phyloP scores from a whole-genome alignment of 768 basidiomycete genomes.

The Amanita exitialis region DNA sequence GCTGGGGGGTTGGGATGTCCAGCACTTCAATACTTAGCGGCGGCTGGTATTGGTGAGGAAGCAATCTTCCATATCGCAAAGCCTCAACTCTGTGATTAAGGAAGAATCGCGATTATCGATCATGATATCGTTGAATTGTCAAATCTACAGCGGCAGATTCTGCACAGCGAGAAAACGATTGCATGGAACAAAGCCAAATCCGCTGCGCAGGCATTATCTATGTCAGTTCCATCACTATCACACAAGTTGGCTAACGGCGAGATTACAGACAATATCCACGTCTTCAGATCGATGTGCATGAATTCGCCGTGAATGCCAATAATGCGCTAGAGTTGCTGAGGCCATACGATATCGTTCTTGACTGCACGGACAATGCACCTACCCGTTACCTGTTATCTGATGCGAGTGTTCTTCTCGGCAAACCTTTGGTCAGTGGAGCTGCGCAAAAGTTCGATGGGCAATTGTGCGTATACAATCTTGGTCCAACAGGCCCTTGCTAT shows the following conservation, averaged over 20 bases:
- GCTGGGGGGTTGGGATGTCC: constrained; percentile 97
- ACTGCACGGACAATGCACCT: constrained; percentile 91
- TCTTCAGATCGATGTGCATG: constrained; percentile 46
- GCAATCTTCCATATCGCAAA: not conserved
- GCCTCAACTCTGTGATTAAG: constrained; percentile 27
- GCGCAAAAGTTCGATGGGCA: constrained; percentile 84
- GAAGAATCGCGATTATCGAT: constrained; percentile 79
- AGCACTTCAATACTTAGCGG: constrained; percentile 87
- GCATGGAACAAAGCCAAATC: constrained; percentile 78
- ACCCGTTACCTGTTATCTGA: constrained; percentile 93
- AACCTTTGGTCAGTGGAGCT: constrained; percentile 86
- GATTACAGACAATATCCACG: constrained; percentile 61
- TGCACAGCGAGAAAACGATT: constrained; percentile 68
- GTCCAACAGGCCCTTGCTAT: constrained; percentile 75
- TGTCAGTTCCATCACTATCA: constrained; percentile 28
- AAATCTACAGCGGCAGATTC: constrained; percentile 89
- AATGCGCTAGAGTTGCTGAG: constrained; percentile 58
- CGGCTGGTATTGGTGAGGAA: constrained; percentile 78
- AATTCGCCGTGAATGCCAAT: constrained; percentile 39
- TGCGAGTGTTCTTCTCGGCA: constrained; percentile 61
- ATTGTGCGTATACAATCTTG: constrained; percentile 66
- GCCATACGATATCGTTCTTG: constrained; percentile 70
- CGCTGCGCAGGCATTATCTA: constrained; percentile 57
- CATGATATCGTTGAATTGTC: constrained; percentile 82
- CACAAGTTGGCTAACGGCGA: not conserved